Percentiles rank a stretch among this genome's conserved stretches.
Evolutionary conservation across 257 asterid species (phyloP).

Genomic region (Echites panduratus): DNA sequence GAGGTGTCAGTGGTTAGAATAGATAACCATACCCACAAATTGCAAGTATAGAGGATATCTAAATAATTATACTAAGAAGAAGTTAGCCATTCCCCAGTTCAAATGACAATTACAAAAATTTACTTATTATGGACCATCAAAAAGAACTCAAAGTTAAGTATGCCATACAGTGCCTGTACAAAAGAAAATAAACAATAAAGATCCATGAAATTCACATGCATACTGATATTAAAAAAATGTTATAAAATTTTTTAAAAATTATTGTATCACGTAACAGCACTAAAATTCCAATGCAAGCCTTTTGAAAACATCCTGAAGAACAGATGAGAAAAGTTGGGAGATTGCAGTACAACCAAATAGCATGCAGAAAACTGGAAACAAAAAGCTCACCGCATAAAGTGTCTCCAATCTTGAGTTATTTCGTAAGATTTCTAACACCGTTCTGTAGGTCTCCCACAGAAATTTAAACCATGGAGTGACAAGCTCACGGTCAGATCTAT

Average conservation of each 20-base stretch:
- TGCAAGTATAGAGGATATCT: not conserved
- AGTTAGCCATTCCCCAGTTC: not conserved
- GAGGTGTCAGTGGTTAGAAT: not conserved
- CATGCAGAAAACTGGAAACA: not conserved
- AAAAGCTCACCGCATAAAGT: slow-evolving; percentile 53
- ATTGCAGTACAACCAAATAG: not conserved
- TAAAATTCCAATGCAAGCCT: not conserved
- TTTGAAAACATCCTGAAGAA: not conserved
- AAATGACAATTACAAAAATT: not conserved
- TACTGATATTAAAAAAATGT: too few species aligned
- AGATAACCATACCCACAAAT: not conserved
- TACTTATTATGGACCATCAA: not conserved
- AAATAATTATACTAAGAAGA: not conserved
- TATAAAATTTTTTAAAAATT: too few species aligned
- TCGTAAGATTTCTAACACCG: slow-evolving; percentile 68
- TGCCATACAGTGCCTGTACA: too few species aligned
- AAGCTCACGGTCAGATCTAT: slow-evolving; percentile 88
- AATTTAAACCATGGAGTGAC: slow-evolving; percentile 87
- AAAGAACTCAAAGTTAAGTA: not conserved
- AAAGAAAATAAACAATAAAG: too few species aligned
- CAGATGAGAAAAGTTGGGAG: not conserved
- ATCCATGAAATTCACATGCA: too few species aligned
- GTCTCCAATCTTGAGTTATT: slow-evolving; percentile 76
- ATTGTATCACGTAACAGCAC: too few species aligned
- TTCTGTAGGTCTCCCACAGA: slow-evolving; percentile 85